Conservation (phyloP, 495 filamentous ascomycete species). For the Tuber umbilicatum region DNA sequence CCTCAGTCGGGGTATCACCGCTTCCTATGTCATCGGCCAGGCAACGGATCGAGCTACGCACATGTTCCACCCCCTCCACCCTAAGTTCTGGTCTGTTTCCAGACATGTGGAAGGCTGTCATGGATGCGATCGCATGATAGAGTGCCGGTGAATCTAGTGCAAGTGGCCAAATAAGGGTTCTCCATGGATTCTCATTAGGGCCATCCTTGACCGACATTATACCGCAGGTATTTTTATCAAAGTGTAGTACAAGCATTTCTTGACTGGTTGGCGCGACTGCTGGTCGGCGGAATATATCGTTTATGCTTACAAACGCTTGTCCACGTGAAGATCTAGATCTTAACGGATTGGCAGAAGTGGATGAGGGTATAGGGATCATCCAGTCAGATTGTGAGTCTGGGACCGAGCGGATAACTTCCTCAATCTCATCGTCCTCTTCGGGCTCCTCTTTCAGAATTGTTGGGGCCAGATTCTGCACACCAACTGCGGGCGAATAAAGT, state of each 20-base stretch:
- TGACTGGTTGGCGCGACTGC: constrained; percentile 49
- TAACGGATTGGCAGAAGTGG: constrained; percentile 31
- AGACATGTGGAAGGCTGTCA: constrained; percentile 70
- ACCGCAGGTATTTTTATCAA: constrained; percentile 65
- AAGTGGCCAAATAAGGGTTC: constrained; percentile 66
- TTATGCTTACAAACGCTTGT: constrained; percentile 21
- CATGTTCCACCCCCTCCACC: constrained; percentile 64
- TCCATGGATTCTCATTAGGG: constrained; percentile 68
- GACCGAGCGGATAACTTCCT: constrained; percentile 52
- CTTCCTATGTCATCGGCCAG: constrained; percentile 51
- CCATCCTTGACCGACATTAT: constrained; percentile 73
- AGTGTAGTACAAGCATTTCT: constrained; percentile 62
- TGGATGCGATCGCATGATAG: constrained; percentile 67
- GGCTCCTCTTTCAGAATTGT: constrained; percentile 27
- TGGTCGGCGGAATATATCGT: constrained; percentile 47
- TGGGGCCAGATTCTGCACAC: constrained; percentile 14
- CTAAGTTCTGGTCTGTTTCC: constrained; percentile 54
- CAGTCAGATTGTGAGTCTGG: constrained; percentile 16
- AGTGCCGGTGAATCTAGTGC: constrained; percentile 60
- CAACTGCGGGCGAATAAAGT: constrained; percentile 8
- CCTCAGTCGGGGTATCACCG: constrained; percentile 56
- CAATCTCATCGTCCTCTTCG: constrained; percentile 50
- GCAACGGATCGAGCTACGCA: constrained; percentile 58
- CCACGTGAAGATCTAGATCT: constrained; percentile 29
- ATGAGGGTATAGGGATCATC: constrained; percentile 26